Conservation (phyloP, 768 basidiomycete genomes). For the Boletus pseudo-olivaceus region DNA sequence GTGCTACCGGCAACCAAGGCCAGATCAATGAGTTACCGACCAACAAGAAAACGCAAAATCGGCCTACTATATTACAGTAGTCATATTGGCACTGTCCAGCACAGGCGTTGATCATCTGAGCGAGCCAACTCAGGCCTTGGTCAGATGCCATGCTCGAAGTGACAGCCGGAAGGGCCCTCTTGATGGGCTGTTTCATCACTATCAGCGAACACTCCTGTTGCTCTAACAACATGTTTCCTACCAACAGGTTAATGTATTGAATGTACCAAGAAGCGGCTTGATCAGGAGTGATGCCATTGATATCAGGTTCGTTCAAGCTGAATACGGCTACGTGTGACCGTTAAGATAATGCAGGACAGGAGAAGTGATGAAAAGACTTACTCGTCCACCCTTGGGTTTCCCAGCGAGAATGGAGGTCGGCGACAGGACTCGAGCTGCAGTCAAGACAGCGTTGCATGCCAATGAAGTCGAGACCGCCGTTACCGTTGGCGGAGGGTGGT, state of each 20-base stretch:
- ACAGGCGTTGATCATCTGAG: constrained; percentile 34
- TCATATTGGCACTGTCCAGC: constrained; percentile 31
- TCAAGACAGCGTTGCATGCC: constrained; percentile 39
- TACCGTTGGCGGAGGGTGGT: constrained; percentile 33
- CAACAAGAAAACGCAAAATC: neutral
- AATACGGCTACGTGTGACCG: constrained; percentile 24
- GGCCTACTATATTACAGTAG: constrained; percentile 34
- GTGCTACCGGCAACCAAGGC: constrained; percentile 9
- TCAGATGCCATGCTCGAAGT: constrained; percentile 30
- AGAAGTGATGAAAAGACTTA: constrained; percentile 9
- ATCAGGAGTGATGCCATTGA: constrained; percentile 25
- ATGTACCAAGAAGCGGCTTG: constrained; percentile 38
- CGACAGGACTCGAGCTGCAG: constrained; percentile 35
- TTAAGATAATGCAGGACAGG: neutral
- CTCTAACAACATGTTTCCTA: constrained; percentile 11
- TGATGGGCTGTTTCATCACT: constrained; percentile 23
- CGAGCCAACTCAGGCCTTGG: constrained; percentile 34
- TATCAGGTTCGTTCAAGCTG: constrained; percentile 37
- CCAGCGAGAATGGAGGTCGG: constrained; percentile 30
- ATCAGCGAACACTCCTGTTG: neutral
- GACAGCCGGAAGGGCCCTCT: constrained; percentile 37
- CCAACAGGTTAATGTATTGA: constrained; percentile 33
- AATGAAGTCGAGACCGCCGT: constrained; percentile 35
- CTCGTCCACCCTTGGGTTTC: constrained; percentile 29
- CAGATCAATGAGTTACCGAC: neutral